Evolutionary conservation across 306 rosid species (phyloP), one percentile per base, ranked within the genome.

Genomic region (Alnus glutinosa): DNA sequence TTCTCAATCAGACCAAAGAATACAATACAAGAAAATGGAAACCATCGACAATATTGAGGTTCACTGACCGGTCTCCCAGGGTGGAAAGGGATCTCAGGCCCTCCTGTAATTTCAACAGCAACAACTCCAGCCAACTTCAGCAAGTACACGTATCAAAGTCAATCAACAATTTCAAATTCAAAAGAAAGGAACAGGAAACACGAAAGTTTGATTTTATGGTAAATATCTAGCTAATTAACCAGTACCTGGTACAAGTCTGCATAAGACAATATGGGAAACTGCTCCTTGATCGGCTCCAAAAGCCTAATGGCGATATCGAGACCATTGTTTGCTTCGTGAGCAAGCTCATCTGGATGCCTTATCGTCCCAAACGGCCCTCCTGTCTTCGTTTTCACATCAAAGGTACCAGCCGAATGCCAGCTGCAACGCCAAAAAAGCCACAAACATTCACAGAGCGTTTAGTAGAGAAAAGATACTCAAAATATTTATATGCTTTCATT

Each of bases 371-470:
- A 88, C 11, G 92, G 90, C 23, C 94, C 88, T 79, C 94, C 92
- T 1, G 89, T 83, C 81, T 64, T 88, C 16, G 89, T 86, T 59
- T 77, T 44, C 63, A 79, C 87, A 76, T 88, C 92, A 4, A 47
- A 90, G 2, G 94, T 85, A 19, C 92, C 92, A 49, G 96, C 92
- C 2, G 93, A 86, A 80, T 89, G 96, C 96, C 96, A 89, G 75
- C 93, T 87, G 70, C 23, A 73, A 50, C 37, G 42, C 62, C 15
- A 61, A 50, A 73, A 19, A n/a, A 63, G 73, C 3, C 58, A 68
- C 67, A 10, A 37, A 74, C 50, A 37, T 32, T 30, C 16, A 48
- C 0, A 1, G 5, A 39, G 44, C 44, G 44, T 39, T 39, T 39
- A 5, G 44, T 39, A 39, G 44, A 39, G 44, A 39, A 39, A 39